Evolutionary conservation across 495 filamentous ascomycete genomes (phyloP).

Genomic region (Penicillium macrosclerotiorum): DNA sequence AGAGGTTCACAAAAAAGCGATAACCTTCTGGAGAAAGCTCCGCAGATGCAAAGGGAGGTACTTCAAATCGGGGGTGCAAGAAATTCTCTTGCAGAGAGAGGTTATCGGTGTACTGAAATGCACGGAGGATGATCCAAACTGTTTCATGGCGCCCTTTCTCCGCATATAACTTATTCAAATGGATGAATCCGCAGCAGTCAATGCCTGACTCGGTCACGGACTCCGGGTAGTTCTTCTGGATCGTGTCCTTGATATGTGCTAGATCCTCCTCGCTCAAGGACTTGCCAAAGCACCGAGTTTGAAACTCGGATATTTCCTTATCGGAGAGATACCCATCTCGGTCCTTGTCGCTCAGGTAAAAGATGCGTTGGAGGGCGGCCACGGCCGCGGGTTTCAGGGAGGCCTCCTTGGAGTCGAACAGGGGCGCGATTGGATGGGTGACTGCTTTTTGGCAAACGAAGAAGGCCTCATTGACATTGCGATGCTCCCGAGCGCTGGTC

Average conservation of each 20-base stretch:
- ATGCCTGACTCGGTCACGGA: slow-evolving; percentile 71
- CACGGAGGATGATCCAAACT: slow-evolving; percentile 93
- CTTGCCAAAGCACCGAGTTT: slow-evolving; percentile 87
- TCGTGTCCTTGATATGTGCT: slow-evolving; percentile 80
- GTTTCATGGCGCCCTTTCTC: slow-evolving; percentile 99
- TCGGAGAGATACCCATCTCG: slow-evolving; percentile 94
- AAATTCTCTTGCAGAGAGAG: slow-evolving; percentile 86
- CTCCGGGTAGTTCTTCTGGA: slow-evolving; percentile 63
- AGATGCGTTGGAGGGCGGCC: slow-evolving; percentile 81
- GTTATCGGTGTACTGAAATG: slow-evolving; percentile 94
- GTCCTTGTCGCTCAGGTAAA: slow-evolving; percentile 94
- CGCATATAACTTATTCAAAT: slow-evolving; percentile 91
- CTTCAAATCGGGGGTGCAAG: slow-evolving; percentile 90
- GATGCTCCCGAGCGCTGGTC: slow-evolving; percentile 89
- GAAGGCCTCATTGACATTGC: slow-evolving; percentile 95
- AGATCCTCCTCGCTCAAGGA: slow-evolving; percentile 74
- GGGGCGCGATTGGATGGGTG: slow-evolving; percentile 91
- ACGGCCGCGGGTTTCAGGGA: slow-evolving; percentile 84
- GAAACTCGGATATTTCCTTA: slow-evolving; percentile 85
- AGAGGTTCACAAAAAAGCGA: slow-evolving; percentile 95
- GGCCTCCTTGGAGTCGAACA: slow-evolving; percentile 93
- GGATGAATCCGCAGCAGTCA: slow-evolving; percentile 75
- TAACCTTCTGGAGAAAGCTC: slow-evolving; percentile 94
- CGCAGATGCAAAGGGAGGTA: slow-evolving; percentile 85
- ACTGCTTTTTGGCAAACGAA: slow-evolving; percentile 99